Base-by-base conservation (phyloP, 2,329 filamentous ascomycete genomes). In the Aspergillus vadensis region DNA sequence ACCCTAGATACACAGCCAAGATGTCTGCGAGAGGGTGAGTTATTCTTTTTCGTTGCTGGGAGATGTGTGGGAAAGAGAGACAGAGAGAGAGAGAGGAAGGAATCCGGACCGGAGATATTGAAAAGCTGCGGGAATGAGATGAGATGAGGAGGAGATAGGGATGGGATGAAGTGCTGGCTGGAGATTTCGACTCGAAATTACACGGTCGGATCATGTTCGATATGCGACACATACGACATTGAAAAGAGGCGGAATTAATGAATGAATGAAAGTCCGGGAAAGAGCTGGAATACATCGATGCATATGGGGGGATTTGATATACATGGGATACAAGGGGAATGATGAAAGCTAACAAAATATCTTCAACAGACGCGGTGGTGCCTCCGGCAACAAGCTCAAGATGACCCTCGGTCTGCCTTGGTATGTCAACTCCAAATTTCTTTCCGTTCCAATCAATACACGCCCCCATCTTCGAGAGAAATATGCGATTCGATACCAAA, bases 371-470 rank as follows among this genome's bases (percentile, higher is more conserved):
- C 83, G 86, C 77, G 85, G 92, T 88, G 91, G 92, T 87, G 32
- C 32, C 32, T 91, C 93, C 79, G 95, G 95, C 88, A 96, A 96
- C 91, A 99, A 99, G 91, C 91, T 98, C 79, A 98, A 97, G 91
- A 99, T 99, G 95, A 97, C 95, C 82, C 92, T 99, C 84, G 95
- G 92, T 97, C 92, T 99, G 78, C 95, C 95, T 84, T 92, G 97
- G 93, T 97, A 96, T 82, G 92, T 91, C 77, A 66, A 38, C 61
- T 58, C 63, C 60, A 61, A 41, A 51, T 59, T 55, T 63, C 54
- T 63, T 54, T 52, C 52, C 50, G 52, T 54, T 53, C 27, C 62
- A 47, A 44, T 59, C 21, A 59, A 50, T 15, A 36, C 32, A 61
- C 62, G 61, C n/a, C 50, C 62, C 60, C 62, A 62, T 56, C 57